Evolutionary conservation across 805 yeast genomes (phyloP).

Genomic region (Vanderwaltozyma verrucispora): DNA sequence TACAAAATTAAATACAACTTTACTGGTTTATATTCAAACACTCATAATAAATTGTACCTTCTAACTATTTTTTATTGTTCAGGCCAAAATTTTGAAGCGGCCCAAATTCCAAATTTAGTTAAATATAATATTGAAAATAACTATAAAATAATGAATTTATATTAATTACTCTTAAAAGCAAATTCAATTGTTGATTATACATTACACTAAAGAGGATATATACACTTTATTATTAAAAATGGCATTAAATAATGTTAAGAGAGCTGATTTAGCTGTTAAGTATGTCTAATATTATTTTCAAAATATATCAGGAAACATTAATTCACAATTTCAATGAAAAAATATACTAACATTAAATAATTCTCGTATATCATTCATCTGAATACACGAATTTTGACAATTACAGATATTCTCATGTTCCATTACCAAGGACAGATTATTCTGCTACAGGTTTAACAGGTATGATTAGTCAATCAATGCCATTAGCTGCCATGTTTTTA

Average conservation of each 20-base stretch:
- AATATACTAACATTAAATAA: too few relatives aligned
- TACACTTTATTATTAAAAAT: slow-evolving; percentile 3
- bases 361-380: too few relatives aligned
- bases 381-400: neutral
- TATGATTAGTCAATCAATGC: slow-evolving; percentile 41
- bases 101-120: too few relatives aligned
- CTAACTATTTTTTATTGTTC: too few relatives aligned
- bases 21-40: too few relatives aligned
- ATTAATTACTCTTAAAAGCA: too few relatives aligned
- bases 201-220: neutral
- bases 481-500: slow-evolving; percentile 63
- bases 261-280: slow-evolving; percentile 30
- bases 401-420: slow-evolving; percentile 34
- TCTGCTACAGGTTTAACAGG: slow-evolving; percentile 33
- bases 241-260: slow-evolving; percentile 24
- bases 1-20: too few relatives aligned
- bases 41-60: too few relatives aligned
- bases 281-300: slow-evolving; percentile 20
- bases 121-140: too few relatives aligned
- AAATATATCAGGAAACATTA: neutral
- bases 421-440: slow-evolving; percentile 38
- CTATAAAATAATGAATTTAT: too few relatives aligned
- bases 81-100: too few relatives aligned
- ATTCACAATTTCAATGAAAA: neutral
- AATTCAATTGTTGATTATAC: neutral